phyloP scores from a whole-genome alignment of 768 basidiomycete species.

The Ramaria sp. region DNA sequence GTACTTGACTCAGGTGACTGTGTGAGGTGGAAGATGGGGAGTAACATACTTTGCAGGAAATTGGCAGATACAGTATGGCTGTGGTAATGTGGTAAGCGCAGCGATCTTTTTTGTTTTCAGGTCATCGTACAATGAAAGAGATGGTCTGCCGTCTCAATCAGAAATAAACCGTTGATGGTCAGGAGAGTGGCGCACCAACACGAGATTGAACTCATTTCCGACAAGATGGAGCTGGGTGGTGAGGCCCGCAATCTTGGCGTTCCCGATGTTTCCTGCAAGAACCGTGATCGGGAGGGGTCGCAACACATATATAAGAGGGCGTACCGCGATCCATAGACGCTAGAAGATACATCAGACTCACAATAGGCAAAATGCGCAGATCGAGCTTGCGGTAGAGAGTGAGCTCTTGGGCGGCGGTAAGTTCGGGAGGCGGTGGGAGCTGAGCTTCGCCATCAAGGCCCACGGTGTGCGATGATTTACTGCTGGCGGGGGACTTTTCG shows the following conservation, averaged over 20 bases:
- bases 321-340: conserved; percentile 30
- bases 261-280: conserved; percentile 28
- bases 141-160: too few relatives aligned
- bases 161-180: too few relatives aligned
- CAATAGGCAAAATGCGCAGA: conserved; percentile 18
- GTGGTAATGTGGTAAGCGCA: background rate
- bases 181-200: background rate
- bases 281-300: background rate
- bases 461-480: too few relatives aligned
- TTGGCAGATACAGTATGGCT: conserved; percentile 55
- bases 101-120: background rate
- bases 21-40: too few relatives aligned
- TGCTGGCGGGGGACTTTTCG: too few relatives aligned
- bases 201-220: background rate
- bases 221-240: conserved; percentile 18
- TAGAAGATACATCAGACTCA: conserved; percentile 30
- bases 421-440: conserved; percentile 30
- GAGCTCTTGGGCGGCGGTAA: conserved; percentile 40
- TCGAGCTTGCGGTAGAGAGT: conserved; percentile 52
- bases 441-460: conserved; percentile 36
- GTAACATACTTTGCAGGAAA: conserved; percentile 53
- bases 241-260: conserved; percentile 44
- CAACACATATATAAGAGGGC: background rate
- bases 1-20: too few relatives aligned
- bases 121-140: too few relatives aligned